phyloP scores from a whole-genome alignment of 148 eudicot genomes.

The Gaultheria prostrata region DNA sequence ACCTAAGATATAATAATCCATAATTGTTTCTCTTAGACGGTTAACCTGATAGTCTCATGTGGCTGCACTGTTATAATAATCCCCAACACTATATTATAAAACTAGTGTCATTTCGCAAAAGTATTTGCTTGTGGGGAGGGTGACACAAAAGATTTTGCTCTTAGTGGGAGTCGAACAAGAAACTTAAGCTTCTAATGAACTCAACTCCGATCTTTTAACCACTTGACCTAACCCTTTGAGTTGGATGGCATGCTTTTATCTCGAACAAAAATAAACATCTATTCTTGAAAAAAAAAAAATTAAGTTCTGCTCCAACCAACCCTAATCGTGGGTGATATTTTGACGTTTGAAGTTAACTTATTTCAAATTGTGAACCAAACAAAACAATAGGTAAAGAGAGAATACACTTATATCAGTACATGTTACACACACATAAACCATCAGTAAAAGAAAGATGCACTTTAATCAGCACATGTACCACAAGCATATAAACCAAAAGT shows the following conservation, averaged over 20 bases:
- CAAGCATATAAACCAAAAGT: background rate
- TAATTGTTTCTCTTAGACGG: too few species aligned
- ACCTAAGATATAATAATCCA: too few species aligned
- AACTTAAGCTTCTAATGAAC: background rate
- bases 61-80: too few species aligned
- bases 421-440: background rate
- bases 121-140: background rate
- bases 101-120: background rate
- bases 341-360: background rate
- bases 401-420: background rate
- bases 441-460: background rate
- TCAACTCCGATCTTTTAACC: background rate
- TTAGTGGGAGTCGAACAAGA: background rate
- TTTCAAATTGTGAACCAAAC: background rate
- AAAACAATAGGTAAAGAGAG: background rate
- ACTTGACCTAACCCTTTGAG: background rate
- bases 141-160: background rate
- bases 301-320: background rate
- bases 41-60: too few species aligned
- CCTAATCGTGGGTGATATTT: background rate
- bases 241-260: background rate
- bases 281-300: background rate
- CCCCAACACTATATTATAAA: too few species aligned
- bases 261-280: background rate
- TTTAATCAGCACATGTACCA: background rate